Evolutionary conservation across 2,329 filamentous ascomycete species (phyloP), one percentile per base, ranked within the genome.

Genomic region (Venturiaceae sp.): DNA sequence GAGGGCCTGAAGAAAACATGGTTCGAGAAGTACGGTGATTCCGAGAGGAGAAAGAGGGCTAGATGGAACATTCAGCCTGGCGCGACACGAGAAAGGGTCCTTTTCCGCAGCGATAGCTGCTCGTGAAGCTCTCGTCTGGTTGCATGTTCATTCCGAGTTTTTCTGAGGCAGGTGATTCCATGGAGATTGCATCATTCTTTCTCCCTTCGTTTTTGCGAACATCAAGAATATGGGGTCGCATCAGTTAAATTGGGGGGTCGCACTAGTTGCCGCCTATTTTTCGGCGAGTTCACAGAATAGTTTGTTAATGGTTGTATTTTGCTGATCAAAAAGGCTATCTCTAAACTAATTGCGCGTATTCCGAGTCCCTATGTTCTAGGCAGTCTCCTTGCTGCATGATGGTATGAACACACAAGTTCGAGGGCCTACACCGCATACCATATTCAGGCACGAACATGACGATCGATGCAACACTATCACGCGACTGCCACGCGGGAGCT

Each of bases 101-200:
- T 63, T 8, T 63, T 56, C 47, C 61, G 61, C 26, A 63, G 58
- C n/a, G 58, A 63, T 41, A 63, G 61, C 41, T 63, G 61, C 55
- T 59, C 61, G 16, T 62, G 33, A 60, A 39, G 36, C 36, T n/a
- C n/a, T n/a, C n/a, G n/a, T n/a, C n/a, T n/a, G n/a, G 36, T 16
- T 39, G 36, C 13, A n/a, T n/a, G n/a, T n/a, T n/a, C n/a, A n/a
- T n/a, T n/a, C n/a, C n/a, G n/a, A n/a, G n/a, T n/a, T n/a, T n/a
- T n/a, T n/a, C n/a, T n/a, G n/a, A n/a, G n/a, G n/a, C n/a, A n/a
- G n/a, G n/a, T n/a, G n/a, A n/a, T n/a, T n/a, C n/a, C n/a, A n/a
- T n/a, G n/a, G n/a, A n/a, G n/a, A n/a, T n/a, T n/a, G n/a, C n/a
- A n/a, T n/a, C n/a, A n/a, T n/a, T n/a, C n/a, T n/a, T n/a, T n/a